A percentile compares a stretch with the other conserved stretches of the same genome.
phyloP scores from a whole-genome alignment of 148 eudicot species.

The Persicaria tinctoria region DNA sequence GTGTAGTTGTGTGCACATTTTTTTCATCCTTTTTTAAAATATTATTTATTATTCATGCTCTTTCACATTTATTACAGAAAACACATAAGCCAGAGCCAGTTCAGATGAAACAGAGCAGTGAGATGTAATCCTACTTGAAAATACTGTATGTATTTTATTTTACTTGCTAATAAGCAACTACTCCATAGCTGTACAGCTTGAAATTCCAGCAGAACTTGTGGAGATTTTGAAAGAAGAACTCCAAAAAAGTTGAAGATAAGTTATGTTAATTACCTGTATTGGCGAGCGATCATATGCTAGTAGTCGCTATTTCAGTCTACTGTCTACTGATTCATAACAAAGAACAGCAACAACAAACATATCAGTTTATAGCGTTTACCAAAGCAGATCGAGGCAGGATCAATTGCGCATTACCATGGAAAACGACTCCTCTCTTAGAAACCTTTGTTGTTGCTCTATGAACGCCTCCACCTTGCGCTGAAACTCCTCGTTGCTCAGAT shows the following conservation, averaged over 20 bases:
- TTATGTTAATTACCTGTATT: no score
- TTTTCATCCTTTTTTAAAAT: no score
- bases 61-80: neutral
- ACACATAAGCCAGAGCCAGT: neutral
- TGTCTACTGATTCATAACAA: neutral
- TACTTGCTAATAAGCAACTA: neutral
- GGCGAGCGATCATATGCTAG: no score
- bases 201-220: neutral
- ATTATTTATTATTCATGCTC: neutral
- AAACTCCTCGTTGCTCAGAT: slow-evolving; percentile 61
- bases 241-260: neutral
- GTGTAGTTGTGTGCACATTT: no score
- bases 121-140: neutral
- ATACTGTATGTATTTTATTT: slow-evolving; percentile 1
- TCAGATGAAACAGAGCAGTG: neutral
- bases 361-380: neutral
- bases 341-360: neutral
- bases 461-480: slow-evolving; percentile 45
- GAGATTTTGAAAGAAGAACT: neutral
- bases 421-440: slow-evolving; percentile 25
- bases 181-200: neutral
- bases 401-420: neutral
- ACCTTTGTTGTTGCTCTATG: slow-evolving; percentile 38
- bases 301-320: no score
- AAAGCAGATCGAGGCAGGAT: neutral